These are phyloP conservation scores for Fraxinus velutina DNA, from an alignment of 305 asterid species.

Conservation along the genomic window DNA sequence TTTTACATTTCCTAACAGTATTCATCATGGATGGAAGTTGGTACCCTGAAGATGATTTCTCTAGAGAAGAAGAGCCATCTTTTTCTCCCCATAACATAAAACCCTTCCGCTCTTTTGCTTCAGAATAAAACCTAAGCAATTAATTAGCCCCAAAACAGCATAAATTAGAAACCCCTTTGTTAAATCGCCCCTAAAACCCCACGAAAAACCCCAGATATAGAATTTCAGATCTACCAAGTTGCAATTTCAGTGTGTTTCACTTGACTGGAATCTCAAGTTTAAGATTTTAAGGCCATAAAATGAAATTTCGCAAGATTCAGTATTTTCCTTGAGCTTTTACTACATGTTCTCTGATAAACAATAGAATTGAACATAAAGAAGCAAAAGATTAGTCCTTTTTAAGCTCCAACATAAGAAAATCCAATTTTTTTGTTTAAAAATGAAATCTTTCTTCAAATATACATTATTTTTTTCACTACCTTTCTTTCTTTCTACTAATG, in stretches of 20 bases:
- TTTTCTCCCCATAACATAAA: constrained; percentile 48
- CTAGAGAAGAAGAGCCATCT: constrained; percentile 34
- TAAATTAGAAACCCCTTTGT: constrained; percentile 26
- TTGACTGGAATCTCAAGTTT: neutral
- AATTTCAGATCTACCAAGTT: neutral
- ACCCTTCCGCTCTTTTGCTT: constrained; percentile 51
- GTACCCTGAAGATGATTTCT: constrained; percentile 40
- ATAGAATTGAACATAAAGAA: constrained; percentile 1
- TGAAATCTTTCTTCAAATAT: neutral
- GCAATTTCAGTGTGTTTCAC: neutral
- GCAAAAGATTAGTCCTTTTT: constrained; percentile 13
- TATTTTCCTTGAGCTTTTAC: neutral
- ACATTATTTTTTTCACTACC: neutral
- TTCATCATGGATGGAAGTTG: constrained; percentile 38
- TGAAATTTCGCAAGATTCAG: neutral
- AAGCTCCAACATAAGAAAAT: constrained; percentile 14
- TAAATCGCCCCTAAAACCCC: neutral
- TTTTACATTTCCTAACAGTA: constrained; percentile 44
- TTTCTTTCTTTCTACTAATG: neutral
- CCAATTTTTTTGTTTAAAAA: neutral
- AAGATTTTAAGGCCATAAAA: constrained; percentile 8
- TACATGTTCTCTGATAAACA: constrained; percentile 1
- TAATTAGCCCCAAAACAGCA: constrained; percentile 26
- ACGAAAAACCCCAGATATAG: neutral
- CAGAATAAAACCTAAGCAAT: constrained; percentile 65